Base-by-base conservation (phyloP, 768 basidiomycete species). In the Jaapia argillacea region DNA sequence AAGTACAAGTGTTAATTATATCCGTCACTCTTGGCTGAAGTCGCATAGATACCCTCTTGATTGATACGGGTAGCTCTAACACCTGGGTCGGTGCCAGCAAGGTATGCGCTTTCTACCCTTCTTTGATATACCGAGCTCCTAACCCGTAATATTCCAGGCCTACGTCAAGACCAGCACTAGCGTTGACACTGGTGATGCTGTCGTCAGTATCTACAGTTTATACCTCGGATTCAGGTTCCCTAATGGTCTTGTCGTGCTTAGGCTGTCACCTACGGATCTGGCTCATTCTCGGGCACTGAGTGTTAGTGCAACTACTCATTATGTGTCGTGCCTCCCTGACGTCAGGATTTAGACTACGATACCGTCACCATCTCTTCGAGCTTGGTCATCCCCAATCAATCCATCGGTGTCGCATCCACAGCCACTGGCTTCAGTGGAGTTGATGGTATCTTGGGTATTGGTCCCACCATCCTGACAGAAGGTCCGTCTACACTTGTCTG, bases 371-470 rank as follows among this genome's bases (percentile, higher is more conserved):
- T 77, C 45, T 60, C 35, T 26, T 36, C 61, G 0, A 53, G 42
- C 2, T 67, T 74, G 24, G 64, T 69, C 23, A 70, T 74, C 46
- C 49, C 62, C 48, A 61, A 68, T 24, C 72, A 74, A 51, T 68
- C 64, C 13, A 71, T 73, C 41, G 73, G 71, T 31, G 68, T 75
- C 22, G 68, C 69, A 24, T 64, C 63, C 10, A 52, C 52, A 14
- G 55, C 69, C 1, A 53, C 58, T 45, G 72, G 72, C 24, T 73
- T 74, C 53, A 42, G 52, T 22, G 71, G 51, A 37, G 65, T 72
- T 14, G 75, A 79, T 48, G 75, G 77, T 6, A 73, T 75, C 45
- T 56, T 78, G 28, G 74, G 74, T n/a, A 66, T 75, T 23, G 76
- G 76, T 14, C 74, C 75, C 20, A 67, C 65, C 2, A 68, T 74